A percentile compares a stretch with the other conserved stretches of the same genome.
Evolutionary conservation across 139 green algal species (phyloP).

Genomic region (Dunaliella sp.): DNA sequence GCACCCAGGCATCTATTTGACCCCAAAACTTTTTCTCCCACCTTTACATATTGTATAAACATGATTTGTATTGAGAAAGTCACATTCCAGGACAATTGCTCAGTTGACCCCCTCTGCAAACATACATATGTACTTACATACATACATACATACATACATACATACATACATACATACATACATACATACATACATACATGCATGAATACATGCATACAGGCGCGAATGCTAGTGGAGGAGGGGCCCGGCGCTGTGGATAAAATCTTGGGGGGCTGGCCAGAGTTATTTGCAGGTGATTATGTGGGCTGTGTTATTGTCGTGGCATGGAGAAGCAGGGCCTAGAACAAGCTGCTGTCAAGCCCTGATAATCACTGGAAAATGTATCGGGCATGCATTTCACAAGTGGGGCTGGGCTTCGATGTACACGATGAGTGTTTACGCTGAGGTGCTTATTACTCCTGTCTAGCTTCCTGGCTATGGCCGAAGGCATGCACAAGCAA

Average conservation of each 20-base stretch:
- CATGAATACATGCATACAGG: background rate
- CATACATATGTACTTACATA: too few relatives aligned
- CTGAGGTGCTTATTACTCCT: background rate
- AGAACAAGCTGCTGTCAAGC: background rate
- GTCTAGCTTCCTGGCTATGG: background rate
- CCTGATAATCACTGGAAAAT: background rate
- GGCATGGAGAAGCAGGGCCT: too few relatives aligned
- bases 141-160: too few relatives aligned
- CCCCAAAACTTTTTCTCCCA: too few relatives aligned
- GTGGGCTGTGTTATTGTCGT: too few relatives aligned
- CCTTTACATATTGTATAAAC: too few relatives aligned
- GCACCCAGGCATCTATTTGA: too few relatives aligned
- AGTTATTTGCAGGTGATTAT: background rate
- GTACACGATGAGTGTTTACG: background rate
- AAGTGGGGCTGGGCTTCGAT: background rate
- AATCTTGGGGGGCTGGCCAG: background rate
- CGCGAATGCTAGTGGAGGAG: background rate
- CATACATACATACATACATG: background rate
- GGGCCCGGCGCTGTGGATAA: background rate
- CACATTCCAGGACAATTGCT: too few relatives aligned
- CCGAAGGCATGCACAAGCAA: too few relatives aligned
- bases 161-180: too few relatives aligned
- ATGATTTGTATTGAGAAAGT: too few relatives aligned
- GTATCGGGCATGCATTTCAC: background rate
- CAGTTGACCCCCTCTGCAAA: too few relatives aligned